A percentile compares a stretch with the other conserved stretches of the same genome.
Conservation (phyloP, 176 grass and related monocot genomes). For the Miscanthus lutarioriparius region DNA sequence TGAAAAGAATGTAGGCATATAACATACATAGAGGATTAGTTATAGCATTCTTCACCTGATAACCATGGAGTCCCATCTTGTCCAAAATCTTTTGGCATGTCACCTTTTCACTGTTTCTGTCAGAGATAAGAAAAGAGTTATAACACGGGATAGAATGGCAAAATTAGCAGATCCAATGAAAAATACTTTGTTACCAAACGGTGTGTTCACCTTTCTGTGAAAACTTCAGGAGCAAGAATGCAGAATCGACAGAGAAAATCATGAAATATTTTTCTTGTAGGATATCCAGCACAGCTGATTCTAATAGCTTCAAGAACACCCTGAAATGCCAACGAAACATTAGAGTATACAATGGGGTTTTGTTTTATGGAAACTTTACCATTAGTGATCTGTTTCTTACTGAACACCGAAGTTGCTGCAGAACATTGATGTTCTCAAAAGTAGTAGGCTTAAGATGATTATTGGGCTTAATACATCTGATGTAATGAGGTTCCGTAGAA, state of each 20-base stretch:
- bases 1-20: not conserved
- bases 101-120: conserved; percentile 73
- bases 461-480: conserved; percentile 96
- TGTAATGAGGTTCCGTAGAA: conserved; percentile 88
- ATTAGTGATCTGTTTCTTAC: conserved; percentile 48
- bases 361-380: not conserved
- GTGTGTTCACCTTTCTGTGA: conserved; percentile 59
- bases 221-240: conserved; percentile 78
- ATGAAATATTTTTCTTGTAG: conserved; percentile 84
- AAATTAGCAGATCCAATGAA: conserved; percentile 9
- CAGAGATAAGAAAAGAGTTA: conserved; percentile 38
- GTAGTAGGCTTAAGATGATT: conserved; percentile 85
- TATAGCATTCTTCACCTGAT: conserved; percentile 63
- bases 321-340: conserved; percentile 43
- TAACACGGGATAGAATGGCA: conserved; percentile 5
- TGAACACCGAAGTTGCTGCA: conserved; percentile 90
- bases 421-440: conserved; percentile 77
- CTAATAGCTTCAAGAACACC: conserved; percentile 98
- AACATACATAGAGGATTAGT: conserved; percentile 13
- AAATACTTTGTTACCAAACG: conserved; percentile 15
- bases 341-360: conserved; percentile 12
- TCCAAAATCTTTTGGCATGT: conserved; percentile 85
- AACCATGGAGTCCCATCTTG: conserved; percentile 69
- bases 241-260: conserved; percentile 82
- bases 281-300: conserved; percentile 98